Evolutionary conservation across 257 asterid species (phyloP).

Genomic region (Nemophila menziesii): DNA sequence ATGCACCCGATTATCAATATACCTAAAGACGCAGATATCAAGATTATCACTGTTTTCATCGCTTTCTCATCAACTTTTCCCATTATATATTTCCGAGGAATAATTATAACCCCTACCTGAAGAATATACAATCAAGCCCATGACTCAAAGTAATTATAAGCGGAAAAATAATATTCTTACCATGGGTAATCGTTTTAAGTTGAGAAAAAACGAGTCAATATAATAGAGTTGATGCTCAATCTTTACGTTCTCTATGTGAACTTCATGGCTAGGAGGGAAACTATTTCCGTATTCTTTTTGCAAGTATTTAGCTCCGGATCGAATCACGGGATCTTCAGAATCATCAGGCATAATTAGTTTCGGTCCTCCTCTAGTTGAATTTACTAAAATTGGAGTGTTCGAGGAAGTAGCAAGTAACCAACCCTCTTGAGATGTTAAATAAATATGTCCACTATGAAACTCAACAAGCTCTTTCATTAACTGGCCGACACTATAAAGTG

Average conservation of each 20-base stretch:
- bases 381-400: slow-evolving; percentile 50
- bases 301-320: slow-evolving; percentile 69
- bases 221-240: slow-evolving; percentile 55
- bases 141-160: not conserved
- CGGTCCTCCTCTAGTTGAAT: slow-evolving; percentile 49
- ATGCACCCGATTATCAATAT: slow-evolving; percentile 70
- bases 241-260: slow-evolving; percentile 73
- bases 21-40: slow-evolving; percentile 79
- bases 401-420: slow-evolving; percentile 90
- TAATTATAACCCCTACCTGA: slow-evolving; percentile 83
- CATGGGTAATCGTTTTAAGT: slow-evolving; percentile 91
- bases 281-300: slow-evolving; percentile 37
- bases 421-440: slow-evolving; percentile 84
- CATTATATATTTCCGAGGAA: slow-evolving; percentile 86
- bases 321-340: slow-evolving; percentile 55
- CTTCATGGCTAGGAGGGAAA: slow-evolving; percentile 58
- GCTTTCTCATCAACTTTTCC: slow-evolving; percentile 84
- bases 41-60: slow-evolving; percentile 47
- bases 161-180: slow-evolving; percentile 25
- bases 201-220: slow-evolving; percentile 76
- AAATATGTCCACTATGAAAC: slow-evolving; percentile 81
- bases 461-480: slow-evolving; percentile 86
- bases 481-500: slow-evolving; percentile 83
- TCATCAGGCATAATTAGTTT: slow-evolving; percentile 75
- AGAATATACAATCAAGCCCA: not conserved